Percentiles rank a stretch among this genome's conserved stretches.
phyloP scores from a whole-genome alignment of 306 rosid species.

The Cucurbita ficifolia region DNA sequence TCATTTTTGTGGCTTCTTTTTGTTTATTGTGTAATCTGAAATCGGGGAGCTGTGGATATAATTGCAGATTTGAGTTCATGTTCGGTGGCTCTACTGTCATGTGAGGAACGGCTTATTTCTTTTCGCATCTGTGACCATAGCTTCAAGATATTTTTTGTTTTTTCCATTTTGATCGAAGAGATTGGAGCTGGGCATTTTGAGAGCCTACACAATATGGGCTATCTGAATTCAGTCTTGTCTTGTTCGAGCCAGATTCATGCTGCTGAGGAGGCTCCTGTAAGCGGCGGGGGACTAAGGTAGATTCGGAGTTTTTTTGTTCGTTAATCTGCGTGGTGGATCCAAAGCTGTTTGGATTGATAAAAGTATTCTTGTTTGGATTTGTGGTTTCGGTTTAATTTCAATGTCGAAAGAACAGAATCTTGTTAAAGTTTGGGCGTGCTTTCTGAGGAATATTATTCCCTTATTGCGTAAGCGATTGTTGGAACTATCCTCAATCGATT shows the following conservation, averaged over 20 bases:
- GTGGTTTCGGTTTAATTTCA: background rate
- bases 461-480: background rate
- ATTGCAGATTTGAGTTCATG: background rate
- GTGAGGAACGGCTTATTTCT: constrained; percentile 24
- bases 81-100: constrained; percentile 8
- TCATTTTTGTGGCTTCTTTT: background rate
- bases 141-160: constrained; percentile 16
- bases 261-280: constrained; percentile 53
- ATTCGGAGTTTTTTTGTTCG: background rate
- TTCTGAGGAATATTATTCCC: background rate
- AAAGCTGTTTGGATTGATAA: background rate
- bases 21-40: background rate
- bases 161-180: constrained; percentile 22
- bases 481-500: background rate
- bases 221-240: constrained; percentile 63
- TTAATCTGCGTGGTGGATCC: constrained; percentile 14
- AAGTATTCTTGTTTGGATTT: background rate
- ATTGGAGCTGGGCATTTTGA: constrained; percentile 19
- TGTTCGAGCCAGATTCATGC: constrained; percentile 58
- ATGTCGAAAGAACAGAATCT: background rate
- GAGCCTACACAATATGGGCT: constrained; percentile 50
- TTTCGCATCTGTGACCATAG: background rate
- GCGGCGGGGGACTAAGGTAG: constrained; percentile 90
- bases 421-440: background rate
- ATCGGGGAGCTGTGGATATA: background rate